phyloP scores from a whole-genome alignment of 2,329 filamentous ascomycete genomes.

The Colletotrichum somersetense region DNA sequence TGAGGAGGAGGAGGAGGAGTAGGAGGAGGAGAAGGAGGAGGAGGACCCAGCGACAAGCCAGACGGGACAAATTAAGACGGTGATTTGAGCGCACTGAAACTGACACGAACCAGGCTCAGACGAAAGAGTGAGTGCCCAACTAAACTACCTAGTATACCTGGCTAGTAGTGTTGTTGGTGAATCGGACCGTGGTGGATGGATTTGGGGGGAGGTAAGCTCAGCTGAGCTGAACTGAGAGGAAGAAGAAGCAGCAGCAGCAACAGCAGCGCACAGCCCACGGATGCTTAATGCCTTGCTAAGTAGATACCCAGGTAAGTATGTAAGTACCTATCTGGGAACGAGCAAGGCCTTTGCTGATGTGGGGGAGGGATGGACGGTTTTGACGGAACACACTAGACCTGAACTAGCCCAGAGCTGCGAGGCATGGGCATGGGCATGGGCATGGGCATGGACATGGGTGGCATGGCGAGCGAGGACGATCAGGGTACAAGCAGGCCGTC shows the following conservation, averaged over 20 bases:
- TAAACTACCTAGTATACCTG: too few relatives aligned
- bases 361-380: constrained; percentile 50
- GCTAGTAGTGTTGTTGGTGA: constrained; percentile 40
- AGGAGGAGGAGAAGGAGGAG: background rate
- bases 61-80: constrained; percentile 45
- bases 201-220: too few relatives aligned
- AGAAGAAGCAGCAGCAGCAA: constrained; percentile 34
- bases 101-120: constrained; percentile 49
- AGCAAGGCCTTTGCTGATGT: constrained; percentile 48
- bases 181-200: constrained; percentile 38
- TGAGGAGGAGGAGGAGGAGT: background rate
- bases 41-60: constrained; percentile 45
- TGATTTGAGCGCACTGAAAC: constrained; percentile 45
- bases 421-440: constrained; percentile 53
- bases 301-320: constrained; percentile 11
- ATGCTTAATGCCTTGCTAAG: constrained; percentile 51
- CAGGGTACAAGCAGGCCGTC: constrained; percentile 44
- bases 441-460: constrained; percentile 53
- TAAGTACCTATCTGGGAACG: constrained; percentile 44
- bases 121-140: constrained; percentile 39
- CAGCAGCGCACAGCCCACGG: constrained; percentile 43
- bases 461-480: constrained; percentile 48
- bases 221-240: constrained; percentile 44
- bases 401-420: constrained; percentile 55
- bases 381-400: constrained; percentile 54